Evolutionary conservation across 2,329 filamentous ascomycete species (phyloP).

Genomic region (Pseudocercospora macadamiae): DNA sequence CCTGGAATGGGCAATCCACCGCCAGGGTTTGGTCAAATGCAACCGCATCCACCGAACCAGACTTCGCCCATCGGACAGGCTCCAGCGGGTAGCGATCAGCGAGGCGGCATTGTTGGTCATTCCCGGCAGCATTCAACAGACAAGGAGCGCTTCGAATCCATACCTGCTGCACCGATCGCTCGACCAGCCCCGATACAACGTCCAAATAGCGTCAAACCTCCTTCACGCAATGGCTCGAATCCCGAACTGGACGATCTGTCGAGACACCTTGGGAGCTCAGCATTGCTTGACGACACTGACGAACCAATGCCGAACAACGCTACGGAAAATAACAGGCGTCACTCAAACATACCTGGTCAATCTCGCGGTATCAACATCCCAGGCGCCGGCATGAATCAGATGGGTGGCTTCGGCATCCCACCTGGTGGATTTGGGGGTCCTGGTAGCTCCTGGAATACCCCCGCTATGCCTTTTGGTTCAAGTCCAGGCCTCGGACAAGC

Average conservation of each 20-base stretch:
- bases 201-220: constrained; percentile 70
- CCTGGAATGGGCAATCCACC: constrained; percentile 41
- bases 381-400: constrained; percentile 37
- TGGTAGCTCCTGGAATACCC: constrained; percentile 48
- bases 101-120: constrained; percentile 55
- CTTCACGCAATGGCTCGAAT: constrained; percentile 46
- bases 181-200: constrained; percentile 86
- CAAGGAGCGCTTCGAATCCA: constrained; percentile 61
- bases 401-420: constrained; percentile 27
- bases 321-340: constrained; percentile 40
- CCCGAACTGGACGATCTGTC: constrained; percentile 55
- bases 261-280: constrained; percentile 84
- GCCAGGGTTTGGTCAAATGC: constrained; percentile 57
- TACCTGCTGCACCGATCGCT: constrained; percentile 72
- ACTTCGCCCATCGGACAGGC: constrained; percentile 39
- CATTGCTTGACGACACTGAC: constrained; percentile 73
- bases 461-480: constrained; percentile 44
- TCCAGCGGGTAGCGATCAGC: constrained; percentile 39
- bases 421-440: constrained; percentile 32
- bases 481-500: constrained; percentile 39
- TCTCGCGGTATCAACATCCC: constrained; percentile 31
- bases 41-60: constrained; percentile 38
- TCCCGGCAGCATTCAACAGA: constrained; percentile 73
- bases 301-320: constrained; percentile 59
- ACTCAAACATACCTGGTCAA: constrained; percentile 41